Evolutionary conservation across 1,139 yeast species (phyloP).

Genomic region (Hanseniaspora sp.): DNA sequence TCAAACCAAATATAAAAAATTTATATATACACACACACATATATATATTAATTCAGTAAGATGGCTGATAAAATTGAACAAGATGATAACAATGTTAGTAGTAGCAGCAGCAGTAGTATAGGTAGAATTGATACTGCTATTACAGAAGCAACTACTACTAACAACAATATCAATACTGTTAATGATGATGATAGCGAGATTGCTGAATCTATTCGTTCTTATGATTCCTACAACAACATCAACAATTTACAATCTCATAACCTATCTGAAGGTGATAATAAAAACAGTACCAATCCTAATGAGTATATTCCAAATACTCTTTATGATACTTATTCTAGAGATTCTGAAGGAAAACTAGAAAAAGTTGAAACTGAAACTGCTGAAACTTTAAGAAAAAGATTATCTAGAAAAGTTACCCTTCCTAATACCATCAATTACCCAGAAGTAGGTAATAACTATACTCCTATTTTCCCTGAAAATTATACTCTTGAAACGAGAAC

Average conservation of each 20-base stretch:
- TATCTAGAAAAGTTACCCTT: constrained; percentile 13
- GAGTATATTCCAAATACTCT: constrained; percentile 19
- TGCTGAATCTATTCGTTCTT: constrained; percentile 22
- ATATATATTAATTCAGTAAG: neutral
- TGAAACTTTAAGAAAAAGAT: constrained; percentile 44
- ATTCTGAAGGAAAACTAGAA: constrained; percentile 1
- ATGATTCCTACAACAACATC: constrained; percentile 23
- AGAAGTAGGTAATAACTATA: constrained; percentile 25
- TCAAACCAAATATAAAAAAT: too few relatives aligned
- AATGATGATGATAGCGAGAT: neutral
- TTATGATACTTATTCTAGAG: constrained; percentile 32
- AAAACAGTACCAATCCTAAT: constrained; percentile 16
- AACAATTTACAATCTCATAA: constrained; percentile 20
- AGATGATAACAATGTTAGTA: neutral
- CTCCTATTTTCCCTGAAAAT: constrained; percentile 80
- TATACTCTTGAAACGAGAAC: constrained; percentile 77
- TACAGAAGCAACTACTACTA: neutral
- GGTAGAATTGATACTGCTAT: neutral
- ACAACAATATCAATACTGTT: neutral
- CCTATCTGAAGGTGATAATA: constrained; percentile 11
- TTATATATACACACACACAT: too few relatives aligned
- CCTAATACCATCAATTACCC: constrained; percentile 14
- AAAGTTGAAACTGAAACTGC: constrained; percentile 49
- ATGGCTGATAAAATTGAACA: neutral
- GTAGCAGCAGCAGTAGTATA: neutral